These are phyloP conservation scores for Talaromyces sp. DNA, from an alignment of 2,329 filamentous ascomycete species.

Conservation along the genomic window DNA sequence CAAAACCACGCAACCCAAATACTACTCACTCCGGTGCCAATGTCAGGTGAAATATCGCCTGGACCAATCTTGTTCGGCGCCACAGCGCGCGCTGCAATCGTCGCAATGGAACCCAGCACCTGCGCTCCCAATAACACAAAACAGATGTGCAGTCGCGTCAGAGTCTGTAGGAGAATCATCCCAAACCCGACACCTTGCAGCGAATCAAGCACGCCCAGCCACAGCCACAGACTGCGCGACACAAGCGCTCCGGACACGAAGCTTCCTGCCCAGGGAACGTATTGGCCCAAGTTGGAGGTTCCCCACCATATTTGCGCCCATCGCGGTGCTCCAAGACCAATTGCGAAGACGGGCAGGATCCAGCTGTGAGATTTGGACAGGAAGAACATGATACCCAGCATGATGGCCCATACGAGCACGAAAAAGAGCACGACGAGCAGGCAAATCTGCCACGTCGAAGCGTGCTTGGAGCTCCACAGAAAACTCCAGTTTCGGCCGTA, in stretches of 20 bases:
- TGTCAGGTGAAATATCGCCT: conserved; percentile 60
- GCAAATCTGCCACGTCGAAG: conserved; percentile 54
- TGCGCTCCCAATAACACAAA: conserved; percentile 60
- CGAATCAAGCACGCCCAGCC: conserved; percentile 63
- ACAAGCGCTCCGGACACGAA: conserved; percentile 54
- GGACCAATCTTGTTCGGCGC: conserved; percentile 61
- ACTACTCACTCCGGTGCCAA: conserved; percentile 47
- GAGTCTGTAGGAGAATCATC: conserved; percentile 63
- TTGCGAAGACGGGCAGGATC: conserved; percentile 65
- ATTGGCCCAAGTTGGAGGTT: conserved; percentile 57
- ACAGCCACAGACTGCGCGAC: conserved; percentile 60
- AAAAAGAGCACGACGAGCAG: conserved; percentile 49
- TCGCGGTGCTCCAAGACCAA: conserved; percentile 61
- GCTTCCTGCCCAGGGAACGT: conserved; percentile 59
- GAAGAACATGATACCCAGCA: conserved; percentile 35
- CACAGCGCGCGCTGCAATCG: conserved; percentile 58
- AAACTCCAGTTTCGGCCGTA: conserved; percentile 66
- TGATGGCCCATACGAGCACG: conserved; percentile 54
- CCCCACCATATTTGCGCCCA: conserved; percentile 68
- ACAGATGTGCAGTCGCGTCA: conserved; percentile 62
- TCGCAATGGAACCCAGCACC: conserved; percentile 59
- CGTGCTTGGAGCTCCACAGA: conserved; percentile 57
- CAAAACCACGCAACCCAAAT: conserved; percentile 57
- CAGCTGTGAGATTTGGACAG: conserved; percentile 61
- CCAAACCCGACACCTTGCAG: conserved; percentile 64